Conservation (phyloP, 2,329 filamentous ascomycete species). For the Coniochaeta sp. region DNA sequence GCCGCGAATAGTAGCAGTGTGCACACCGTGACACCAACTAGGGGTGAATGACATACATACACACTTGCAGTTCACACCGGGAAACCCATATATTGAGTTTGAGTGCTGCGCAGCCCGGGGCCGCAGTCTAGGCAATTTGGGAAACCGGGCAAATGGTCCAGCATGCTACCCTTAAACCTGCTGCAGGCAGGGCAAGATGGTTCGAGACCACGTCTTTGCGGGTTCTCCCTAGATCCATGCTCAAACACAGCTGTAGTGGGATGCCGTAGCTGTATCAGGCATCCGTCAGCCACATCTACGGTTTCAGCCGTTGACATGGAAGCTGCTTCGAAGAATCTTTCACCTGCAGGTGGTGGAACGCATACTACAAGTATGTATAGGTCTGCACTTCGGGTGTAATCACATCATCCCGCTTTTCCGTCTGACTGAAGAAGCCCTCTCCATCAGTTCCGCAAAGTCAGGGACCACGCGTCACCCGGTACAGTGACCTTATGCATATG, state of each 20-base stretch:
- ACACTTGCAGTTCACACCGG: background rate
- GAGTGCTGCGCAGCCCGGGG: background rate
- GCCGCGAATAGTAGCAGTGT: background rate
- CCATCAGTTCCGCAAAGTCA: background rate
- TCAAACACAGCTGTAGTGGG: background rate
- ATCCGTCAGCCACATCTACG: background rate
- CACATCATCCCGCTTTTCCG: background rate
- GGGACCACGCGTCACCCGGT: background rate
- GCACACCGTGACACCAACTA: background rate
- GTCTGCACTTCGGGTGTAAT: background rate
- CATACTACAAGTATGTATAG: background rate
- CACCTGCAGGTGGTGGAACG: background rate
- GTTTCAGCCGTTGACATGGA: background rate
- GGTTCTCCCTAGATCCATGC: background rate
- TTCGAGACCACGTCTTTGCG: background rate
- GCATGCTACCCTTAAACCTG: background rate
- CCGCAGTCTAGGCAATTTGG: constrained; percentile 2
- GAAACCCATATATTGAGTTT: background rate
- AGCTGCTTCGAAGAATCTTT: background rate
- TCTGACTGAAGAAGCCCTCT: background rate
- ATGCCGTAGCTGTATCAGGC: background rate
- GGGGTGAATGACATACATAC: background rate
- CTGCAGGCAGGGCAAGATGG: background rate
- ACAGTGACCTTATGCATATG: background rate
- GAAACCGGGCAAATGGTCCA: constrained; percentile 1